Evolutionary conservation across 176 grass and related monocot genomes (phyloP).

Genomic region (Aegilops sharonensis): DNA sequence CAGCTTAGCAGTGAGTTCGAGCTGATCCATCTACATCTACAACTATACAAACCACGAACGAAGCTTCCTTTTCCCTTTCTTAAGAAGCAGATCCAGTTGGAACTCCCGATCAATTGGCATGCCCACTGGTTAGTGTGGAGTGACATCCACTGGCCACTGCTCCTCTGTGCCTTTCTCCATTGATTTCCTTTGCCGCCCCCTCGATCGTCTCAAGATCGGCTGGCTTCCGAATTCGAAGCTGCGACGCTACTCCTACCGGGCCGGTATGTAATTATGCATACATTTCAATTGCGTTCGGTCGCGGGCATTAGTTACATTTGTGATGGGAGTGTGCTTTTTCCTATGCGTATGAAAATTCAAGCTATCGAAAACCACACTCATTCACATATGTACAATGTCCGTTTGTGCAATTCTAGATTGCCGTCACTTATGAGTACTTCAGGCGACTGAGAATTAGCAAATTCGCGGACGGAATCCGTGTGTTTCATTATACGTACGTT

Average conservation of each 20-base stretch:
- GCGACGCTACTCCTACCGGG: accelerated
- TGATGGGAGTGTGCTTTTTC: neutral
- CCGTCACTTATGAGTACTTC: too few species aligned
- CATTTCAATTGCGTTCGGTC: accelerated
- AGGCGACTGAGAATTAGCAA: too few species aligned
- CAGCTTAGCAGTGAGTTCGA: neutral
- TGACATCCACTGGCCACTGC: neutral
- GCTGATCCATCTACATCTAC: neutral
- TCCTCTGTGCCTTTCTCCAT: neutral
- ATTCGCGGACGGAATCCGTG: too few species aligned
- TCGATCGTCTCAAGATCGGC: neutral
- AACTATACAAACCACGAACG: neutral
- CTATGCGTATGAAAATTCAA: too few species aligned
- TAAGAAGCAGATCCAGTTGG: neutral
- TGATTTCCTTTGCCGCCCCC: too few species aligned
- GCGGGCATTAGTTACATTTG: neutral
- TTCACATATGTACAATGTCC: too few species aligned
- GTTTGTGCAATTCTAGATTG: too few species aligned
- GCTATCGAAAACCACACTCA: too few species aligned
- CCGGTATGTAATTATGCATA: neutral
- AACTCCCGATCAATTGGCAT: neutral
- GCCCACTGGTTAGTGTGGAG: neutral
- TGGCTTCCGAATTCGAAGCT: too few species aligned
- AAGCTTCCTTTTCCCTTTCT: neutral
- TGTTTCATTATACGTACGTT: too few species aligned